Evolutionary conservation across 176 grass and related monocot genomes (phyloP).

Genomic region (Aegilops bicornis): DNA sequence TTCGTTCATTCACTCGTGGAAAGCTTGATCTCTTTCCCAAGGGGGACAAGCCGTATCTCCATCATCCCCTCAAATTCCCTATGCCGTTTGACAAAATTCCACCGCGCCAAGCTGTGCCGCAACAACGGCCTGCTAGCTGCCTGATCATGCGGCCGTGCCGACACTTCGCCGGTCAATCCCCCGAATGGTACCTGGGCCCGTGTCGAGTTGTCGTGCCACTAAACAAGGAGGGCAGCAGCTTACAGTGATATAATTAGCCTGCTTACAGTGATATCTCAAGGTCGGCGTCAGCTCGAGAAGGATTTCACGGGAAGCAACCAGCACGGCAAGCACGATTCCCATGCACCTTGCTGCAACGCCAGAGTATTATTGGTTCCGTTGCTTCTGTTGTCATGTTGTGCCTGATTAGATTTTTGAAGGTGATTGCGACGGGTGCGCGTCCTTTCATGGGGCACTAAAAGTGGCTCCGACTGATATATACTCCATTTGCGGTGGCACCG

Average conservation of each 20-base stretch:
- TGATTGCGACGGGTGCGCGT: not conserved
- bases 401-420: not conserved
- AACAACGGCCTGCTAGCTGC: no score
- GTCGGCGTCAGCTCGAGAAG: not conserved
- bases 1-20: not conserved
- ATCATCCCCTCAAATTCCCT: no score
- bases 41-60: no score
- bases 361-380: conserved; percentile 12
- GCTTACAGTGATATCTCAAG: not conserved
- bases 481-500: conserved; percentile 21
- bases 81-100: not conserved
- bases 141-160: not conserved
- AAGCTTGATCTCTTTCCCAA: not conserved
- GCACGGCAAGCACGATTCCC: conserved; percentile 10
- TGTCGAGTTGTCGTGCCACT: no score
- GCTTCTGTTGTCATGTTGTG: not conserved
- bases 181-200: no score
- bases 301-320: conserved; percentile 33
- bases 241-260: no score
- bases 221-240: no score
- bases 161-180: not conserved
- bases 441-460: conserved; percentile 19
- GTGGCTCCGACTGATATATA: not conserved
- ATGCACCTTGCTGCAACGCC: not conserved
- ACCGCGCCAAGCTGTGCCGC: not conserved